These are phyloP conservation scores for Saitozyma podzolica DNA, from an alignment of 768 basidiomycete species.

Conservation along the genomic window DNA sequence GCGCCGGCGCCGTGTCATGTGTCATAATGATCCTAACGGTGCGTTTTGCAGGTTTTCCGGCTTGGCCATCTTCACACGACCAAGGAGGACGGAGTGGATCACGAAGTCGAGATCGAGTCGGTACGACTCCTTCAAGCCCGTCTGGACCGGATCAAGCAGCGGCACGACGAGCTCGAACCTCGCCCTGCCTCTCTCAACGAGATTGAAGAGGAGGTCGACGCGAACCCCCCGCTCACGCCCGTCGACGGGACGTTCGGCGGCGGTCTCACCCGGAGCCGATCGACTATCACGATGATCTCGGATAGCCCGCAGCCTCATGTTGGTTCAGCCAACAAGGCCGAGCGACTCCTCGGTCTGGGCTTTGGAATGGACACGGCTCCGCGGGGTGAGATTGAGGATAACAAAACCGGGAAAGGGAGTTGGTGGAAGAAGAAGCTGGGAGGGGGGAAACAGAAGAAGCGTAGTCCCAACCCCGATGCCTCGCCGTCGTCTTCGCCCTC, in stretches of 20 bases:
- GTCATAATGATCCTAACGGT: background rate
- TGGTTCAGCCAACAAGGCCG: slow-evolving; percentile 37
- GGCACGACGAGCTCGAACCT: slow-evolving; percentile 56
- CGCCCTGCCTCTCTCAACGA: slow-evolving; percentile 12
- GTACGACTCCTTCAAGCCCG: slow-evolving; percentile 53
- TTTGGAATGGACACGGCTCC: slow-evolving; percentile 24
- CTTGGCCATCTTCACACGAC: slow-evolving; percentile 53
- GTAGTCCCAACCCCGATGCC: slow-evolving; percentile 2
- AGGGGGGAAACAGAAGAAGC: slow-evolving; percentile 9
- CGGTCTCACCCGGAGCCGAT: slow-evolving; percentile 33
- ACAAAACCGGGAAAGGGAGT: slow-evolving; percentile 32
- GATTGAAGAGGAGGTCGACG: background rate
- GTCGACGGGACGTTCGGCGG: slow-evolving; percentile 12
- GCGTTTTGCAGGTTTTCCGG: slow-evolving; percentile 47
- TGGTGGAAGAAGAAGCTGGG: slow-evolving; percentile 51
- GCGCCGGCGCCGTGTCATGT: too few relatives aligned
- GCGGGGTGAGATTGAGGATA: slow-evolving; percentile 10
- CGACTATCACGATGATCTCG: slow-evolving; percentile 52
- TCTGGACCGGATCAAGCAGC: slow-evolving; percentile 53
- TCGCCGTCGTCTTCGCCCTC: slow-evolving; percentile 1
- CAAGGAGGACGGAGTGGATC: slow-evolving; percentile 34
- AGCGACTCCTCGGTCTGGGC: slow-evolving; percentile 40
- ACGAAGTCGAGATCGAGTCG: slow-evolving; percentile 49
- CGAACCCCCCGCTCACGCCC: slow-evolving; percentile 15
- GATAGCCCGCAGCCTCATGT: slow-evolving; percentile 21